Evolutionary conservation across 2,329 filamentous ascomycete species (phyloP).

Genomic region (Colletotrichum aenigma): DNA sequence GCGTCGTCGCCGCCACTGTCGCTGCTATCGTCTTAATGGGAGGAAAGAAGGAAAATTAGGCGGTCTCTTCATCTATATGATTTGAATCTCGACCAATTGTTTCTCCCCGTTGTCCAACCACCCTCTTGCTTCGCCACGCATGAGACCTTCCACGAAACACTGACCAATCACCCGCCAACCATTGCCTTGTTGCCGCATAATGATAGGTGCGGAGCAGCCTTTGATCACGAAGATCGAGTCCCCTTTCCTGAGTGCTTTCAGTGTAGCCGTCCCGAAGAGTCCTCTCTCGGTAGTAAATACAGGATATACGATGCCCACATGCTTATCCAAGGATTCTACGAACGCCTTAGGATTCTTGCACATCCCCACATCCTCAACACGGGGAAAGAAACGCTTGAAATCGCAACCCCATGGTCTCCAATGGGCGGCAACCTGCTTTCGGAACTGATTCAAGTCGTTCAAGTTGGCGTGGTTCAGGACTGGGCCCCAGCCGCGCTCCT

Average conservation of each 20-base stretch:
- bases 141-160: constrained; percentile 10
- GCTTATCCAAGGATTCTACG: constrained; percentile 2
- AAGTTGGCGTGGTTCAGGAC: constrained; percentile 8
- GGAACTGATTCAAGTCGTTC: neutral
- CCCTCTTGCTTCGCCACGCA: neutral
- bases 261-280: neutral
- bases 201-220: neutral
- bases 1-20: neutral
- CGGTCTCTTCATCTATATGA: neutral
- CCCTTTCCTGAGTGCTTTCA: neutral
- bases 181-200: neutral
- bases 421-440: neutral
- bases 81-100: neutral
- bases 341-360: neutral
- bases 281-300: neutral
- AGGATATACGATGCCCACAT: constrained; percentile 4
- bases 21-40: neutral
- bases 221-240: neutral
- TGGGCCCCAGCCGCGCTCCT: neutral
- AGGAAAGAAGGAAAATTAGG: neutral
- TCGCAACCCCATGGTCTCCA: neutral
- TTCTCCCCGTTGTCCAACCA: neutral
- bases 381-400: neutral
- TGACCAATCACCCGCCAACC: neutral
- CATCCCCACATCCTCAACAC: neutral